Evolutionary conservation across 2,329 filamentous ascomycete species (phyloP).

Genomic region (Fonsecaea nubica): DNA sequence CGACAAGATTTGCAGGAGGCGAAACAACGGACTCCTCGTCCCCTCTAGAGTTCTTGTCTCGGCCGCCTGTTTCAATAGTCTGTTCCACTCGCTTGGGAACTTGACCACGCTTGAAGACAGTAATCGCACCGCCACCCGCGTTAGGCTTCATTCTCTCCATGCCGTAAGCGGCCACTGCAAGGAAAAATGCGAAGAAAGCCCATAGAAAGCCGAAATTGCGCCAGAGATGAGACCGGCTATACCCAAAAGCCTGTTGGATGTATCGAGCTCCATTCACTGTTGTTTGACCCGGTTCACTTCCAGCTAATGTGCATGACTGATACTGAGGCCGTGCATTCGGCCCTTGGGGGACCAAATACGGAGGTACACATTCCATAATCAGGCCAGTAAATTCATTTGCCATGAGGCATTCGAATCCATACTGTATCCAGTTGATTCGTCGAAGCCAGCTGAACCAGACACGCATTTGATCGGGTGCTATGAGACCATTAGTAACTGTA

Average conservation of each 20-base stretch:
- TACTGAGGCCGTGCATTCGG: slow-evolving; percentile 56
- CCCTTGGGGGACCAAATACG: slow-evolving; percentile 63
- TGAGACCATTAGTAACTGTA: not conserved
- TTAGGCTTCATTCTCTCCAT: slow-evolving; percentile 81
- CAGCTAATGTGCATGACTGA: slow-evolving; percentile 66
- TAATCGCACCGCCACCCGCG: slow-evolving; percentile 79
- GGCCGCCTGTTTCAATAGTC: slow-evolving; percentile 60
- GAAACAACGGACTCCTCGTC: slow-evolving; percentile 54
- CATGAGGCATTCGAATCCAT: slow-evolving; percentile 72
- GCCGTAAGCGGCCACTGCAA: slow-evolving; percentile 75
- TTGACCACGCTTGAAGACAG: slow-evolving; percentile 74
- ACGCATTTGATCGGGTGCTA: slow-evolving; percentile 64
- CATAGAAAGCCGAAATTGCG: slow-evolving; percentile 81
- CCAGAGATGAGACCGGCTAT: slow-evolving; percentile 66
- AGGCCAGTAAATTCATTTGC: slow-evolving; percentile 72
- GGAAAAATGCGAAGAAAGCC: slow-evolving; percentile 75
- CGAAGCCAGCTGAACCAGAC: slow-evolving; percentile 69
- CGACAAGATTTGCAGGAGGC: slow-evolving; percentile 20
- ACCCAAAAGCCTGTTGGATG: slow-evolving; percentile 62
- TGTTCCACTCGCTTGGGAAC: slow-evolving; percentile 65
- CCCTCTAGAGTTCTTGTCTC: slow-evolving; percentile 50
- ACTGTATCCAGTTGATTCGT: slow-evolving; percentile 72
- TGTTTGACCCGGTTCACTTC: slow-evolving; percentile 60
- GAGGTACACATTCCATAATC: slow-evolving; percentile 61
- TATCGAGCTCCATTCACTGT: slow-evolving; percentile 63